These are phyloP conservation scores for Acorus gramineus DNA, from an alignment of 106 monocot species.

Conservation along the genomic window DNA sequence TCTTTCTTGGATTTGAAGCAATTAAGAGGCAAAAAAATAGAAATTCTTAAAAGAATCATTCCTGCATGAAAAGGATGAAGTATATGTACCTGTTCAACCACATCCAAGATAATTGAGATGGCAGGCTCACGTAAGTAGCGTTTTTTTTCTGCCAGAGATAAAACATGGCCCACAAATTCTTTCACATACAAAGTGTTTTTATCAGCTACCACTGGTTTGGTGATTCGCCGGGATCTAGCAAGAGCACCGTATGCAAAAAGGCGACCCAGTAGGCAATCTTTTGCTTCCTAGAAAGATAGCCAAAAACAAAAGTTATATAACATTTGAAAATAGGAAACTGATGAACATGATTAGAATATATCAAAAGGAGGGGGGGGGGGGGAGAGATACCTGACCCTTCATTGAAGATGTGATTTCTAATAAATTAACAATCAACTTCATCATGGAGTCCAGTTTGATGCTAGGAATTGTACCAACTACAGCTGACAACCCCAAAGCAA, in stretches of 20 bases:
- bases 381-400: conserved; percentile 91
- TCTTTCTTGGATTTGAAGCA: no score
- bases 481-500: conserved; percentile 65
- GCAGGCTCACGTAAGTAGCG: conserved; percentile 79
- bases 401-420: conserved; percentile 63
- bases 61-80: neutral
- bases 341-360: neutral
- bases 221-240: conserved; percentile 63
- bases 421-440: conserved; percentile 54
- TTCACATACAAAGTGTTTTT: conserved; percentile 31
- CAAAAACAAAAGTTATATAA: conserved; percentile 3
- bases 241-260: conserved; percentile 87
- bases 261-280: conserved; percentile 72
- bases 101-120: conserved; percentile 54
- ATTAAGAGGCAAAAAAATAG: no score
- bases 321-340: neutral
- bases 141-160: conserved; percentile 67
- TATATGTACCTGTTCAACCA: conserved; percentile 43
- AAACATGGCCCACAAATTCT: conserved; percentile 46
- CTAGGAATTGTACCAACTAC: conserved; percentile 38
- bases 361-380: neutral
- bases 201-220: conserved; percentile 35
- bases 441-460: conserved; percentile 40
- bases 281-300: conserved; percentile 51
- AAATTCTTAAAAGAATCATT: no score